Base-by-base conservation (phyloP, 441 rosid genomes). In the Populus trichocarpa region DNA sequence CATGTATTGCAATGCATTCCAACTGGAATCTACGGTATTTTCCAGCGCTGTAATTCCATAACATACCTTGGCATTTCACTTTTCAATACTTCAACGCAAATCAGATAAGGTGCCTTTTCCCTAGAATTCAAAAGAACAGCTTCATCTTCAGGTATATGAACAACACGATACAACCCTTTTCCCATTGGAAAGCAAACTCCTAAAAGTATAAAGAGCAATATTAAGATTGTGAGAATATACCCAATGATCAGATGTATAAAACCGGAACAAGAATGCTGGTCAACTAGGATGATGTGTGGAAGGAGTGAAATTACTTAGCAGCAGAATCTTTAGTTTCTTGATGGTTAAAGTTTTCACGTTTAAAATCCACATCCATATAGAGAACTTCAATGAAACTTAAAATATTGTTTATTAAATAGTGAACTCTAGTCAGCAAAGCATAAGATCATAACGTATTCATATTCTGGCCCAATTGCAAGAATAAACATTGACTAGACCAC, bases 111-210 rank as follows among this genome's bases (percentile, higher is more conserved):
- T 63, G 99, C 99, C 86, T 96, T 96, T 88, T 96, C 99, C 87
- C 99, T 93, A 75, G 99, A 96, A 81, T 96, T 96, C 86, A 96
- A 85, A 81, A 96, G 97, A 85, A 93, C 91, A 81, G 94, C 96
- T 90, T 96, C 99, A 79, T 92, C 98, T 88, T 92, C 98, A 77
- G 98, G 99, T 78, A 96, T 94, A 88, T 94, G 98, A 81, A 96
- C 90, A 81, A 94, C 98, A 71, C 97, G 97, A 82, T 90, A 91
- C 88, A 93, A 81, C 80, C 98, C 99, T 85, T 87, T 94, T 81
- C 98, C 99, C 98, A 96, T 85, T 59, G 98, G 99, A 88, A 94
- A 96, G 91, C 98, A 96, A 79, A 96, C 81, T 77, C 99, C 99
- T 96, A 89, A 77, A 74, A 77, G 75, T 73, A 71, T 76, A 66